Base-by-base conservation (phyloP, 78 protist genomes). In the Chrysochromulina parva region DNA sequence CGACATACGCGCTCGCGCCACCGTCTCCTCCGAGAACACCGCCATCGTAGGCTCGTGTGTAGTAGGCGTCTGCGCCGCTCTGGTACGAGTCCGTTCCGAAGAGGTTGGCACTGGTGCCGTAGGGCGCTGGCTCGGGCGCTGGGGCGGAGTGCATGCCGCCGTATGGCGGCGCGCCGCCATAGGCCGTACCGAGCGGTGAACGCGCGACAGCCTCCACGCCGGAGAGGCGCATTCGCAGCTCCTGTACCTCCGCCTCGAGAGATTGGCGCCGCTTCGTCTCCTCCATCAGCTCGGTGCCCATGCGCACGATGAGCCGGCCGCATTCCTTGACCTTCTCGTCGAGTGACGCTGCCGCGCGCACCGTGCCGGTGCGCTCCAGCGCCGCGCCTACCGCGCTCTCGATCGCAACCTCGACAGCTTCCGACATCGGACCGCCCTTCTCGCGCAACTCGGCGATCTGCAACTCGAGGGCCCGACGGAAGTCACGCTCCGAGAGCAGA, bases 251-350 rank as follows among this genome's bases (percentile, higher is more conserved):
- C 53, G 78, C 69, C 69, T 62, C 10, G 26, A 62, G 26, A 6
- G 26, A 13, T 3, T 74, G 82, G 14, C 82, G 54, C 19, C 82
- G 82, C 22, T 48, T 38, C 55, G 55, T n/a, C 82, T 74, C 82
- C 55, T 74, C 82, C 57, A 74, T 74, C n/a, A 74, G 82, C 38
- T 74, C 82, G 19, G 28, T n/a, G 11, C 82, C 82, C 82, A 74
- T 74, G 3, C 82, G 53, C 19, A 74, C 38, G 55, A 74, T 38
- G 13, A 74, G 82, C 9, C 82, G 82, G 55, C 82, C 82, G 82
- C 82, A 74, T n/a, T 74, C 82, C 55, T 74, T 74, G 57, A 74
- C 82, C 55, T 74, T 69, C 13, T 69, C 78, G 13, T 69, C 71
- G n/a, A 65, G 71, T 14, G 71, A 10, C 47, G 71, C 71, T 6